Evolutionary conservation across 1,284 basidiomycete genomes (phyloP).

Genomic region (Rhodofomes roseus): DNA sequence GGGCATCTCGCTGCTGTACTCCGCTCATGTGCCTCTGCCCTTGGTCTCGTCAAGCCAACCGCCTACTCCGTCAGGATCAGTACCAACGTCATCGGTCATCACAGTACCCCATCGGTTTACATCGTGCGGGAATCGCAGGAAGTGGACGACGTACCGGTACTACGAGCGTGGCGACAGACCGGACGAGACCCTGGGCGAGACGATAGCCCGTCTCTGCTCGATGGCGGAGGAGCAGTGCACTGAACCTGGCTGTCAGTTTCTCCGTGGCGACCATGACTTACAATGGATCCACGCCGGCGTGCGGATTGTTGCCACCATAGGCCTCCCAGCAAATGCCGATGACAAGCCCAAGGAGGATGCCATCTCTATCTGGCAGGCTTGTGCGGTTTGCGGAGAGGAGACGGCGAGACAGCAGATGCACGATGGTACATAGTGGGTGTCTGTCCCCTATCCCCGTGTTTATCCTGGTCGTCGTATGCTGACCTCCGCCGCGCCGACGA

Average conservation of each 20-base stretch:
- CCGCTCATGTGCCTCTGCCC: slow-evolving; percentile 37
- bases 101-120: slow-evolving; percentile 10
- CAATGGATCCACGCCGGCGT: slow-evolving; percentile 48
- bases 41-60: slow-evolving; percentile 12
- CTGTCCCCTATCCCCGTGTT: neutral
- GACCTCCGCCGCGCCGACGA: neutral
- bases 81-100: slow-evolving; percentile 15
- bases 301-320: slow-evolving; percentile 36
- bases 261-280: slow-evolving; percentile 42
- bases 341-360: slow-evolving; percentile 18
- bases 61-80: slow-evolving; percentile 13
- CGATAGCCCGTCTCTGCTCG: slow-evolving; percentile 32
- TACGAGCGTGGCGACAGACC: slow-evolving; percentile 31
- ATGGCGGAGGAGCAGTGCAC: slow-evolving; percentile 37
- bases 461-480: neutral
- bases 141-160: slow-evolving; percentile 47
- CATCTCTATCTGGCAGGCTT: slow-evolving; percentile 54
- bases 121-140: slow-evolving; percentile 36
- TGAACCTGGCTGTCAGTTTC: slow-evolving; percentile 37
- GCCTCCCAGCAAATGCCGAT: slow-evolving; percentile 6
- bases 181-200: slow-evolving; percentile 44
- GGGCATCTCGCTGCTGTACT: slow-evolving; percentile 50
- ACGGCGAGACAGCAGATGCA: slow-evolving; percentile 39
- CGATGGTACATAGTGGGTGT: slow-evolving; percentile 55
- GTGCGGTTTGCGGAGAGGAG: slow-evolving; percentile 45